phyloP scores from a whole-genome alignment of 1,284 basidiomycete genomes.

The Termitomyces sp. region DNA sequence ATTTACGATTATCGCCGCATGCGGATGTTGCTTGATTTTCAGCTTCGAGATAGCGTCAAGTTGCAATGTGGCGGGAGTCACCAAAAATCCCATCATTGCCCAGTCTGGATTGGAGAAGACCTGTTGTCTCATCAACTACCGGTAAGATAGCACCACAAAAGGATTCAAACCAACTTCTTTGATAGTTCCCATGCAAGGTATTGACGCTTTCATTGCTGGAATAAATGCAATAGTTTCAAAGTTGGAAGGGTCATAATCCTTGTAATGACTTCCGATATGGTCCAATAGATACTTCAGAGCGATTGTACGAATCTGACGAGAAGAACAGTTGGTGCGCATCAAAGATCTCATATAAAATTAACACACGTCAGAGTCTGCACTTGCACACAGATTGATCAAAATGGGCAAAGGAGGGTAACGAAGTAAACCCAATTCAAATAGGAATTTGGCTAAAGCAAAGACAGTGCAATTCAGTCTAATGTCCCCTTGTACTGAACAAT shows the following conservation, averaged over 20 bases:
- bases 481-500: neutral
- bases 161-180: slow-evolving; percentile 48
- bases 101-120: slow-evolving; percentile 74
- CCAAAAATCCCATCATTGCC: slow-evolving; percentile 71
- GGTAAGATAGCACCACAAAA: neutral
- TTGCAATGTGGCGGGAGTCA: slow-evolving; percentile 55
- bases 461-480: neutral
- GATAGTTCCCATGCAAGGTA: slow-evolving; percentile 58
- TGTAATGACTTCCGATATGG: slow-evolving; percentile 61
- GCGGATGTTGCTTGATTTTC: slow-evolving; percentile 72
- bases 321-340: neutral
- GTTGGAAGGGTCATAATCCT: slow-evolving; percentile 53
- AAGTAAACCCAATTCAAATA: slow-evolving; percentile 76
- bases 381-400: slow-evolving; percentile 66
- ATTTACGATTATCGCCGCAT: slow-evolving; percentile 58
- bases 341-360: neutral
- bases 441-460: slow-evolving; percentile 64
- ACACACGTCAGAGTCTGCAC: slow-evolving; percentile 37
- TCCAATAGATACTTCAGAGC: slow-evolving; percentile 80
- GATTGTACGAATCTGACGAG: slow-evolving; percentile 36
- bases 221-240: slow-evolving; percentile 71
- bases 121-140: slow-evolving; percentile 32
- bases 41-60: slow-evolving; percentile 65
- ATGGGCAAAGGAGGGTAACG: slow-evolving; percentile 67
- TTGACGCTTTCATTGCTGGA: slow-evolving; percentile 60